A percentile compares a stretch with the other conserved stretches of the same genome.
phyloP scores from a whole-genome alignment of 2,329 filamentous ascomycete genomes.

The Talaromyces sp. region DNA sequence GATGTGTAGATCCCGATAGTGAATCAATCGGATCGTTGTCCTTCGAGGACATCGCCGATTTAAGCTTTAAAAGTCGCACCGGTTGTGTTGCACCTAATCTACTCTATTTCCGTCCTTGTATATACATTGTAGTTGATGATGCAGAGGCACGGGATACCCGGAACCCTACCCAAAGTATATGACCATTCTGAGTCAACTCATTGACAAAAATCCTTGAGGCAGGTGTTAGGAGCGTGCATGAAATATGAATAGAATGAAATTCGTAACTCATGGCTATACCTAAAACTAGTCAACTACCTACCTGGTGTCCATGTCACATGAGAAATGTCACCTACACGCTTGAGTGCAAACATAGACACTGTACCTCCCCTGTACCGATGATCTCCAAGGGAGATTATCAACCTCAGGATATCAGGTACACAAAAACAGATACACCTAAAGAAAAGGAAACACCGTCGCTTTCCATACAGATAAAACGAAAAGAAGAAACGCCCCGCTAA shows the following conservation, averaged over 20 bases:
- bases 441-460: background rate
- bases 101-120: background rate
- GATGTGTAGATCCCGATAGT: background rate
- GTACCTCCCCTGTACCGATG: background rate
- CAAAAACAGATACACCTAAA: background rate
- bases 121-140: background rate
- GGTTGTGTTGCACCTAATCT: background rate
- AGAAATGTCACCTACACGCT: background rate
- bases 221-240: background rate
- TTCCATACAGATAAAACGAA: background rate
- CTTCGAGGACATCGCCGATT: background rate
- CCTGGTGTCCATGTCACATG: background rate
- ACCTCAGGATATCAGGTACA: background rate
- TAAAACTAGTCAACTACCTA: background rate
- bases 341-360: background rate
- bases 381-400: background rate
- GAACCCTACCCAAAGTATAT: background rate
- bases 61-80: background rate
- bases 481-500: background rate
- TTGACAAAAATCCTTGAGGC: too few relatives aligned
- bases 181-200: too few relatives aligned
- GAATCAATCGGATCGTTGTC: background rate
- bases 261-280: constrained; percentile 3
- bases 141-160: background rate
- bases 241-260: background rate